These are phyloP conservation scores for Penicillium sp. DNA, from an alignment of 2,329 filamentous ascomycete species.

Conservation along the genomic window DNA sequence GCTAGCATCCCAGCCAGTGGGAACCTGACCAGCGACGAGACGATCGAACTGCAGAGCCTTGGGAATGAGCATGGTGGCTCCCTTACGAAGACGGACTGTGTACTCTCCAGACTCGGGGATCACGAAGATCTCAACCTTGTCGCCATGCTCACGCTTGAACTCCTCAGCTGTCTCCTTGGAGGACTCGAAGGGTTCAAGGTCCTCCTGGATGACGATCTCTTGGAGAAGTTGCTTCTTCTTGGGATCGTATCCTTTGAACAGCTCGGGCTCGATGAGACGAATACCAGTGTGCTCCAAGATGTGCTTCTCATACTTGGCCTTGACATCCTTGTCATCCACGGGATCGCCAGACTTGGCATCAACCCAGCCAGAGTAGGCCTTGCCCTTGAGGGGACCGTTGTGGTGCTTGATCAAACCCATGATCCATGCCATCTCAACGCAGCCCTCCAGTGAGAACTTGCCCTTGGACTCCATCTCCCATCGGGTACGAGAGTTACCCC, in stretches of 20 bases:
- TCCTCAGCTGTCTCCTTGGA: slow-evolving; percentile 97
- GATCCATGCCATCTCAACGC: slow-evolving; percentile 99
- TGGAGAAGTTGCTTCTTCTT: slow-evolving; percentile 98
- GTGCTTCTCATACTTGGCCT: slow-evolving; percentile 93
- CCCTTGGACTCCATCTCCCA: slow-evolving; percentile 99
- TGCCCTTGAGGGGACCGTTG: slow-evolving; percentile 92
- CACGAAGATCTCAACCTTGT: slow-evolving; percentile 97
- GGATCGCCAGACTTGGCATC: slow-evolving; percentile 92
- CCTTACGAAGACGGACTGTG: slow-evolving; percentile 92
- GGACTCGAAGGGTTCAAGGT: slow-evolving; percentile 93
- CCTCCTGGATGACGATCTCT: slow-evolving; percentile 95
- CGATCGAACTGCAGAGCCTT: slow-evolving; percentile 97
- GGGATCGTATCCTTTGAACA: slow-evolving; percentile 95
- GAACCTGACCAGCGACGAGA: slow-evolving; percentile 93
- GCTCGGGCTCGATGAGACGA: slow-evolving; percentile 92
- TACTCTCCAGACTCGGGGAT: slow-evolving; percentile 91
- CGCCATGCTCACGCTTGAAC: slow-evolving; percentile 94
- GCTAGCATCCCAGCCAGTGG: slow-evolving; percentile 95
- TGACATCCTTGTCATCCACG: slow-evolving; percentile 97
- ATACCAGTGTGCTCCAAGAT: slow-evolving; percentile 97
- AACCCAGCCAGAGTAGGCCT: slow-evolving; percentile 94
- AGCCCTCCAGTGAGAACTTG: slow-evolving; percentile 95
- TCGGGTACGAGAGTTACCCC: slow-evolving; percentile 96
- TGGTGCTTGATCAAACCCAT: slow-evolving; percentile 99
- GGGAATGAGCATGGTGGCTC: slow-evolving; percentile 88